Percentiles rank a stretch among this genome's conserved stretches.
These are phyloP conservation scores for Phytopythium helicoides DNA, from an alignment of 352 stramenopile species.

Conservation along the genomic window DNA sequence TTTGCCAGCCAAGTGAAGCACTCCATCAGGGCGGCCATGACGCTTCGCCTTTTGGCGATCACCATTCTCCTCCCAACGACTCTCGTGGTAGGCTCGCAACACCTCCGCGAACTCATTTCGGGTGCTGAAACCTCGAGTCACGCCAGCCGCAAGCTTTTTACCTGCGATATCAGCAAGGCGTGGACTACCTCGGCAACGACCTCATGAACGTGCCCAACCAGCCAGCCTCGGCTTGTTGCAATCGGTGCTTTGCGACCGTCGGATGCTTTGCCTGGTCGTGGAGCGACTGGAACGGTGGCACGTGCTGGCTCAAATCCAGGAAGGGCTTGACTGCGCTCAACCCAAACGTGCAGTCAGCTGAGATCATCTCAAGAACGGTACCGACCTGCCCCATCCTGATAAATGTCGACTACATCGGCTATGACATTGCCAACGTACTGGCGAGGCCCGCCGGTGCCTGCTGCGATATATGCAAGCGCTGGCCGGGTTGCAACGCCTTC, in stretches of 20 bases:
- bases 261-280: slow-evolving; percentile 1
- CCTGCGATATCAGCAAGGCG: neutral
- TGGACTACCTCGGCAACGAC: slow-evolving; percentile 4
- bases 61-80: too few species aligned
- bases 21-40: too few species aligned
- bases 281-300: slow-evolving; percentile 27
- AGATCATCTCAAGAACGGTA: slow-evolving; percentile 6
- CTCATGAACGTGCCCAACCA: neutral
- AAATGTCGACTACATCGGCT: slow-evolving; percentile 18
- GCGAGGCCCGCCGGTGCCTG: slow-evolving; percentile 11
- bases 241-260: neutral
- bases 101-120: too few species aligned
- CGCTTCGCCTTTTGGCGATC: too few species aligned
- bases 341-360: slow-evolving; percentile 3
- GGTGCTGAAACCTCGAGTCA: too few species aligned
- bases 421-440: slow-evolving; percentile 30
- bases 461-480: slow-evolving; percentile 4
- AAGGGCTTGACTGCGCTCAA: slow-evolving; percentile 17
- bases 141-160: too few species aligned
- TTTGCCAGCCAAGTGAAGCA: too few species aligned
- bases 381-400: slow-evolving; percentile 14
- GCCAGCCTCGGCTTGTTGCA: neutral
- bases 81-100: too few species aligned
- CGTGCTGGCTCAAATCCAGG: too few species aligned
- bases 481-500: slow-evolving; percentile 6